Conservation (phyloP, 2,329 filamentous ascomycete genomes). For the Arthrobotrys conoides region DNA sequence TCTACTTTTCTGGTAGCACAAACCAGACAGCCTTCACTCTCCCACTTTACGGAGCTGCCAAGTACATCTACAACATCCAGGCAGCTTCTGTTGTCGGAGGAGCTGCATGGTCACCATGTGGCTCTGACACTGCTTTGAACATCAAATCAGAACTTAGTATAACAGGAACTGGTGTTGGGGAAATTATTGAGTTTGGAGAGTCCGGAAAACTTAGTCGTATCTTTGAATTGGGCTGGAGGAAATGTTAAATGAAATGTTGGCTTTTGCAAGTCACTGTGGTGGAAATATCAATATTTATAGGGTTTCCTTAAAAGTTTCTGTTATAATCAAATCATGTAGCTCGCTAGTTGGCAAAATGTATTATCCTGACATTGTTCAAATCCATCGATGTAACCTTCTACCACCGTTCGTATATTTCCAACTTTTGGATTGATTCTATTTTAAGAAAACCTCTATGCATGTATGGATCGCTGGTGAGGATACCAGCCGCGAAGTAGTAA, state of each 20-base stretch:
- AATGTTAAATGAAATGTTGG: constrained; percentile 8
- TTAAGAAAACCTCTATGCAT: background rate
- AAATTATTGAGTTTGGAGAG: constrained; percentile 32
- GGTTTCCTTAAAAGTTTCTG: constrained; percentile 5
- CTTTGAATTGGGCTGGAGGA: constrained; percentile 33
- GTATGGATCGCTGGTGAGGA: too few species aligned
- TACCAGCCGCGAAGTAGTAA: background rate
- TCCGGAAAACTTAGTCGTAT: constrained; percentile 24
- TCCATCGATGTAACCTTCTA: background rate
- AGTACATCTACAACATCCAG: constrained; percentile 30
- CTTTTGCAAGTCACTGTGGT: background rate
- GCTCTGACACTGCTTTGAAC: constrained; percentile 24
- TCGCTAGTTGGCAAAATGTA: background rate
- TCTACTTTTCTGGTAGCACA: constrained; percentile 44
- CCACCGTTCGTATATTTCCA: background rate
- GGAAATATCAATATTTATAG: constrained; percentile 8
- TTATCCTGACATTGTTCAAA: background rate
- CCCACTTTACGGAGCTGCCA: constrained; percentile 32
- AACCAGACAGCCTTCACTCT: constrained; percentile 3
- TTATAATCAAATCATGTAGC: background rate
- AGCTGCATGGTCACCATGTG: constrained; percentile 25
- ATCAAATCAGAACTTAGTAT: constrained; percentile 45
- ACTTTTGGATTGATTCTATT: background rate
- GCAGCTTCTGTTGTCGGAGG: constrained; percentile 6
- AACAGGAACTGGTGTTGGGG: constrained; percentile 22